These are phyloP conservation scores for Aspergillus wentii DNA, from an alignment of 495 filamentous ascomycete genomes.

Conservation along the genomic window DNA sequence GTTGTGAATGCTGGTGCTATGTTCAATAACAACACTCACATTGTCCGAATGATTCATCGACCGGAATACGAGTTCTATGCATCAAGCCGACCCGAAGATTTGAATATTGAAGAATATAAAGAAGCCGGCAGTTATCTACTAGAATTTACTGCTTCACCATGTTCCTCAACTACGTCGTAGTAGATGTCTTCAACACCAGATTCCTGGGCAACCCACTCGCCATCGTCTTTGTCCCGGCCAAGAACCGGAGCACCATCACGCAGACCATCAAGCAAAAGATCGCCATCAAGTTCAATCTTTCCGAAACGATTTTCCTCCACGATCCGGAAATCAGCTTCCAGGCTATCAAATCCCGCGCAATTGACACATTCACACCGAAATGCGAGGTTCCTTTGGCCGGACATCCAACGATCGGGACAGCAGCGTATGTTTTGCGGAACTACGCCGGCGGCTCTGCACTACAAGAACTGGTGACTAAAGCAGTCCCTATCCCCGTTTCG, in stretches of 20 bases:
- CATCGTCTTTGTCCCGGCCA: background rate
- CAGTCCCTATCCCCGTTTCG: constrained; percentile 39
- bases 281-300: constrained; percentile 7
- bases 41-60: too few relatives aligned
- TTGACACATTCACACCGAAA: constrained; percentile 9
- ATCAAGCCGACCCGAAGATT: too few relatives aligned
- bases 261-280: background rate
- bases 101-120: too few relatives aligned
- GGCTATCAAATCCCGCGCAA: constrained; percentile 5
- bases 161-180: background rate
- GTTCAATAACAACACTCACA: too few relatives aligned
- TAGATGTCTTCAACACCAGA: constrained; percentile 1
- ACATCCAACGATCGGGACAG: constrained; percentile 59
- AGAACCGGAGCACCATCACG: background rate
- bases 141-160: background rate
- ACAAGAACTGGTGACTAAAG: constrained; percentile 29
- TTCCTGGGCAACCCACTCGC: constrained; percentile 1
- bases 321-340: background rate
- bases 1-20: too few relatives aligned
- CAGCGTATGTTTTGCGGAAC: constrained; percentile 34
- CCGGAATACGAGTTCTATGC: too few relatives aligned
- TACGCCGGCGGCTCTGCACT: constrained; percentile 22
- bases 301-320: constrained; percentile 3
- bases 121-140: too few relatives aligned
- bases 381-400: constrained; percentile 59